Base-by-base conservation (phyloP, 345 rosid genomes). In the Viola odorata region DNA sequence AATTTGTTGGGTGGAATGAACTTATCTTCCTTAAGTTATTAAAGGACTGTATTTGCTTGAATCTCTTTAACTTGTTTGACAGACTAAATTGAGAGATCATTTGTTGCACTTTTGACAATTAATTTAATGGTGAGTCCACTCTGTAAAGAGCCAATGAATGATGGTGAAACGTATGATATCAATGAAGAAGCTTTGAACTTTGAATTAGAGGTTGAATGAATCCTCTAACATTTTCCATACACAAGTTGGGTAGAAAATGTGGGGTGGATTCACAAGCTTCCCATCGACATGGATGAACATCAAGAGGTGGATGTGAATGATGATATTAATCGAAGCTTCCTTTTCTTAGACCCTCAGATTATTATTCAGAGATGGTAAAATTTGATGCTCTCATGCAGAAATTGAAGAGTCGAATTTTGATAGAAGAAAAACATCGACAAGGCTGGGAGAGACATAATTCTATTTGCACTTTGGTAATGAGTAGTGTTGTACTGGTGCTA, bases 301-400 rank as follows among this genome's bases (percentile, higher is more conserved):
- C 83, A 83, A 75, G 82, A 81, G n/a, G 87, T 94, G 8, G 99
- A 87, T 66, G 99, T 90, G 41, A 94, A 90, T 59, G 96, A 94
- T 58, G 97, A 94, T 64, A 78, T 87, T 36, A 73, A 78, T 0
- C 79, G 96, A 84, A 82, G 16, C 41, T 78, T 1, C 86, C 90
- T 41, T 90, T 85, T 68, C 91, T 90, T 37, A 84, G 97, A 80
- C 96, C 91, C 0, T 3, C 85, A 1, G 90, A 90, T 72, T 88
- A 90, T 70, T 88, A 85, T 13, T 90, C 95, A 0, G 87, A 94
- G 80, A 90, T 90, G 97, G 86, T 83, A 63, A 92, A 89, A 68
- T 69, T 87, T 0, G 95, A 92, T 71, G 50, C 75, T 8, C 92
- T 88, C 61, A 88, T 90, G 96, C 86, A 65, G 80, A 90, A 88